A percentile compares a stretch with the other conserved stretches of the same genome.
Conservation (phyloP, 73 alveolate species). For the Durusdinium trenchii region DNA sequence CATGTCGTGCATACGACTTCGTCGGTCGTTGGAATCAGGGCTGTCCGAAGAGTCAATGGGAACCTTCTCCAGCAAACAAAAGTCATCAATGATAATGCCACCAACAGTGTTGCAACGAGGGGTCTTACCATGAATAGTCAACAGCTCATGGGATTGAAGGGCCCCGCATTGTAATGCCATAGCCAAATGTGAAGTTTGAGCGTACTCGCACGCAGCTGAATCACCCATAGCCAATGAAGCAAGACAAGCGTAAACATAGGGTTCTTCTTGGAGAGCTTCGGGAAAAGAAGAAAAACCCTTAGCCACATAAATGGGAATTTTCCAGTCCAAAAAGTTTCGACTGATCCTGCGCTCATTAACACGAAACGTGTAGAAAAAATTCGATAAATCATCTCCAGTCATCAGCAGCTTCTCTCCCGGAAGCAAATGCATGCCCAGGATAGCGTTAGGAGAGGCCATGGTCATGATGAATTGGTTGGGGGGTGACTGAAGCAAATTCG, state of each 20-base stretch:
- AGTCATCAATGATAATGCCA: background rate
- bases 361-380: background rate
- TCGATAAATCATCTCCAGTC: background rate
- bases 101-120: background rate
- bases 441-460: background rate
- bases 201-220: constrained; percentile 33
- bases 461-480: background rate
- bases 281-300: background rate
- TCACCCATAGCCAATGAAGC: constrained; percentile 22
- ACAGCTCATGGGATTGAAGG: no score
- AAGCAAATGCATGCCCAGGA: background rate
- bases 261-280: background rate
- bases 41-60: background rate
- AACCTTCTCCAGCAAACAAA: background rate
- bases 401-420: background rate
- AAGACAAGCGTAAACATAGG: background rate
- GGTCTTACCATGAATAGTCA: background rate
- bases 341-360: background rate
- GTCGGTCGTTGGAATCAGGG: background rate
- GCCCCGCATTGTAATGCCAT: constrained; percentile 1
- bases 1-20: background rate
- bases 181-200: background rate
- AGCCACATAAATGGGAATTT: background rate
- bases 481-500: background rate
- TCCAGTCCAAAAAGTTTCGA: constrained; percentile 13